Conservation (phyloP, 768 basidiomycete genomes). For the Hypholoma sublateritium region DNA sequence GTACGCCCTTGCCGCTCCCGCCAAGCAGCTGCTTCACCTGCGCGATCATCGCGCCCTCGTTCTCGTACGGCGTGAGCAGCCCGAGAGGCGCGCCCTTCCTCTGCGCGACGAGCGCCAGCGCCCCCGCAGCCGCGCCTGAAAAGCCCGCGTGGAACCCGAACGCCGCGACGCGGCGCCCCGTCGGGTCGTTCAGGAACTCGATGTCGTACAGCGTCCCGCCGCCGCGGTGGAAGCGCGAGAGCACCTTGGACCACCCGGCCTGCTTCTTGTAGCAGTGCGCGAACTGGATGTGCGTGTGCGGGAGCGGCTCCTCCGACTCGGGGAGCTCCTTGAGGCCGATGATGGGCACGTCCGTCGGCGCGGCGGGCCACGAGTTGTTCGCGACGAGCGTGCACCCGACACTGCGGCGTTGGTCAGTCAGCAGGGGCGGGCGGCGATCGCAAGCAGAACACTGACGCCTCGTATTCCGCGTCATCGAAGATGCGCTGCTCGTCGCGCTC, state of each 20-base stretch:
- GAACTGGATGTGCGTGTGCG: conserved; percentile 96
- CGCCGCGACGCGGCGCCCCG: conserved; percentile 90
- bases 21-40: conserved; percentile 67
- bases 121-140: conserved; percentile 93
- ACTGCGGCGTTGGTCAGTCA: conserved; percentile 45
- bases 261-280: conserved; percentile 98
- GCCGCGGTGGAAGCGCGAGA: conserved; percentile 83
- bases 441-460: conserved; percentile 62
- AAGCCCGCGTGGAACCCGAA: conserved; percentile 99
- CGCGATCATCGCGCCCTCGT: conserved; percentile 82
- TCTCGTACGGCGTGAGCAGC: conserved; percentile 73
- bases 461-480: conserved; percentile 91
- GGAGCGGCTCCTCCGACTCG: conserved; percentile 75
- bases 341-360: conserved; percentile 74
- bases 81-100: conserved; percentile 62
- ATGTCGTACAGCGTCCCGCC: conserved; percentile 89
- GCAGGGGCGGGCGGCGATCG: conserved; percentile 1
- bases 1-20: conserved; percentile 70
- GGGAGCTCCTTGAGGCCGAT: conserved; percentile 97
- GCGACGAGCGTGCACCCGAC: conserved; percentile 87
- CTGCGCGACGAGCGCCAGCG: conserved; percentile 75
- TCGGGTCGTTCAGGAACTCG: conserved; percentile 87
- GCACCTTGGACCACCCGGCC: conserved; percentile 85
- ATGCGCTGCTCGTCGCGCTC: conserved; percentile 94
- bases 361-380: conserved; percentile 87